phyloP scores from a whole-genome alignment of 202 grass and related monocot species.

The Panicum virgatum region DNA sequence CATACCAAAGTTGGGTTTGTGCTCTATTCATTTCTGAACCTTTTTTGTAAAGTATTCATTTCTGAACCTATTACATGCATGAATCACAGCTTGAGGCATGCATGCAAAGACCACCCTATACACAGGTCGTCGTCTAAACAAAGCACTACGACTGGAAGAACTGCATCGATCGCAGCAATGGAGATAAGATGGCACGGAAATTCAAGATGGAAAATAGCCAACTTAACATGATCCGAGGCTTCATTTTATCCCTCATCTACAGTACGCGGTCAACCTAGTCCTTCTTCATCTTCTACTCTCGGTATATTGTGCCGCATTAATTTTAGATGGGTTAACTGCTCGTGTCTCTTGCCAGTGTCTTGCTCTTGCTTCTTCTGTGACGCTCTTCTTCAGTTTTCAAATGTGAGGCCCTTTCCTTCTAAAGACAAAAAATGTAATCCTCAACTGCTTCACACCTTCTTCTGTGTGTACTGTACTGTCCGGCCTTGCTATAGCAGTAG shows the following conservation, averaged over 20 bases:
- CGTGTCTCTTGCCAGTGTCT: conserved; percentile 13
- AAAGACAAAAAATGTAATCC: neutral
- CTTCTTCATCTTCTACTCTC: no score
- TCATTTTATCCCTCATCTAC: neutral
- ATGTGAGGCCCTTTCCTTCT: neutral
- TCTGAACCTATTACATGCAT: no score
- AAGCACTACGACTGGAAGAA: no score
- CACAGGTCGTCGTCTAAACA: neutral
- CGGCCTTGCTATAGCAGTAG: neutral
- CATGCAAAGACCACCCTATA: neutral
- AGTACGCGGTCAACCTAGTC: no score
- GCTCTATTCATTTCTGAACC: neutral
- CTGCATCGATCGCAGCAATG: conserved; percentile 4
- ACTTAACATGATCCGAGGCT: neutral
- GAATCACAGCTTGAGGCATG: conserved; percentile 3
- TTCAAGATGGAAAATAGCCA: neutral
- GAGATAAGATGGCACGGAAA: conserved; percentile 5
- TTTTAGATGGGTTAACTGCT: conserved; percentile 2
- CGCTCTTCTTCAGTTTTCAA: conserved; percentile 2
- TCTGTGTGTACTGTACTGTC: neutral
- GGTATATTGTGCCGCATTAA: no score
- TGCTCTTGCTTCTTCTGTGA: neutral
- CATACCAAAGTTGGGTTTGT: conserved; percentile 12
- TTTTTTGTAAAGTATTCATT: no score
- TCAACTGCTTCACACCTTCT: conserved; percentile 24